phyloP scores from a whole-genome alignment of 139 green algal genomes.

The Picochlorum costavermella region DNA sequence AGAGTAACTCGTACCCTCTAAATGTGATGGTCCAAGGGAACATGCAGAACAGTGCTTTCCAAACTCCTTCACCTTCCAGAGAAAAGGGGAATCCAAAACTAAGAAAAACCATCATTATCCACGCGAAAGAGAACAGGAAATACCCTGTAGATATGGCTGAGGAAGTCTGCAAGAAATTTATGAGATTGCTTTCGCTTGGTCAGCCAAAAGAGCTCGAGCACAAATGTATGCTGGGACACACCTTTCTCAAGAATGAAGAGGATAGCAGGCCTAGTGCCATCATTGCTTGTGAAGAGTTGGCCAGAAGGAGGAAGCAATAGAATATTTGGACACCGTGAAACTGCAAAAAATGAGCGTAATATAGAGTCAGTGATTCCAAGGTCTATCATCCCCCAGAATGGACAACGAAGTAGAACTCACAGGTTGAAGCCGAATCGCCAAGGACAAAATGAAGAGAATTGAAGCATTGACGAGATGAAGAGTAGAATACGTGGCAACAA shows the following conservation, averaged over 20 bases:
- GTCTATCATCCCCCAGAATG: no score
- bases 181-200: conserved; percentile 39
- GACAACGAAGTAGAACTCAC: no score
- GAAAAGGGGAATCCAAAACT: conserved; percentile 51
- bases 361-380: no score
- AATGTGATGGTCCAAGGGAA: conserved; percentile 71
- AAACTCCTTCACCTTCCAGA: not conserved
- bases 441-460: no score
- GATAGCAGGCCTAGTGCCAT: conserved; percentile 13
- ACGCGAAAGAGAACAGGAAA: conserved; percentile 61
- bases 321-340: no score
- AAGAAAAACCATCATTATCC: conserved; percentile 35
- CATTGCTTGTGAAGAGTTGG: no score
- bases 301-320: no score
- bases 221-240: conserved; percentile 40
- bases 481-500: no score
- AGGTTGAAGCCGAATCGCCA: no score
- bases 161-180: conserved; percentile 38
- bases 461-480: no score
- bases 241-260: conserved; percentile 43
- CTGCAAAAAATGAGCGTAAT: no score
- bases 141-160: conserved; percentile 49
- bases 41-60: conserved; percentile 36
- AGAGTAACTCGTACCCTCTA: conserved; percentile 47
- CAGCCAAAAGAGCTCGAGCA: conserved; percentile 51